Evolutionary conservation across 1,284 basidiomycete species (phyloP).

Genomic region (Schizopora paradoxa): DNA sequence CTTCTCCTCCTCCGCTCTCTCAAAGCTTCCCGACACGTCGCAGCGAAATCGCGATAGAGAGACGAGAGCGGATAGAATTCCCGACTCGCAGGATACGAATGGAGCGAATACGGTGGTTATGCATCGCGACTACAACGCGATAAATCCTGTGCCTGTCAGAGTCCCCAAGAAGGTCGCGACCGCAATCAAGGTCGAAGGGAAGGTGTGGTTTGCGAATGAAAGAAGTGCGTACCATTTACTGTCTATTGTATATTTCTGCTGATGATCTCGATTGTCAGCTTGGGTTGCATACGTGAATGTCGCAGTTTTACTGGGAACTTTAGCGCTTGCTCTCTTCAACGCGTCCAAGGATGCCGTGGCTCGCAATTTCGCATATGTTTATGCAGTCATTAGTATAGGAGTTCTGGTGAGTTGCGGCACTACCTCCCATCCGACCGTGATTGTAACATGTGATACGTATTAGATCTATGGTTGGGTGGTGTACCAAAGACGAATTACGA

Average conservation of each 20-base stretch:
- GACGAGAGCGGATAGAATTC: conserved; percentile 64
- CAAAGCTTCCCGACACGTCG: conserved; percentile 53
- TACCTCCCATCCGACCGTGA: background rate
- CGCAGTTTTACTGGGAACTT: conserved; percentile 78
- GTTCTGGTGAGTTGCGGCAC: conserved; percentile 44
- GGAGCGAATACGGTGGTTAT: conserved; percentile 8
- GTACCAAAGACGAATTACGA: conserved; percentile 86
- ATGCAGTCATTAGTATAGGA: conserved; percentile 73
- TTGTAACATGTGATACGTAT: background rate
- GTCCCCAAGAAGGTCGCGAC: conserved; percentile 87
- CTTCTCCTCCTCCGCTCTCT: conserved; percentile 65
- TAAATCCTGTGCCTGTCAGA: conserved; percentile 58
- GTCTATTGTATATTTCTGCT: background rate
- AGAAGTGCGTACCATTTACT: conserved; percentile 53
- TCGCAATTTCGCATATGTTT: conserved; percentile 77
- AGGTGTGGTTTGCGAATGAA: conserved; percentile 99
- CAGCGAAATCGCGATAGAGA: conserved; percentile 51
- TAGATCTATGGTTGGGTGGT: conserved; percentile 83
- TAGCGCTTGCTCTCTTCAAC: conserved; percentile 87
- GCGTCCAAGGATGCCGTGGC: conserved; percentile 73
- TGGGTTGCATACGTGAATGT: conserved; percentile 92
- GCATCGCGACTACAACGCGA: conserved; percentile 64
- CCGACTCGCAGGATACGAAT: conserved; percentile 47
- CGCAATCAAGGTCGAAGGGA: conserved; percentile 90
- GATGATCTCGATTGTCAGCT: conserved; percentile 39